A percentile compares a stretch with the other conserved stretches of the same genome.
Conservation (phyloP, 164 flowering plant species). For the Paratinospora sagittata region DNA sequence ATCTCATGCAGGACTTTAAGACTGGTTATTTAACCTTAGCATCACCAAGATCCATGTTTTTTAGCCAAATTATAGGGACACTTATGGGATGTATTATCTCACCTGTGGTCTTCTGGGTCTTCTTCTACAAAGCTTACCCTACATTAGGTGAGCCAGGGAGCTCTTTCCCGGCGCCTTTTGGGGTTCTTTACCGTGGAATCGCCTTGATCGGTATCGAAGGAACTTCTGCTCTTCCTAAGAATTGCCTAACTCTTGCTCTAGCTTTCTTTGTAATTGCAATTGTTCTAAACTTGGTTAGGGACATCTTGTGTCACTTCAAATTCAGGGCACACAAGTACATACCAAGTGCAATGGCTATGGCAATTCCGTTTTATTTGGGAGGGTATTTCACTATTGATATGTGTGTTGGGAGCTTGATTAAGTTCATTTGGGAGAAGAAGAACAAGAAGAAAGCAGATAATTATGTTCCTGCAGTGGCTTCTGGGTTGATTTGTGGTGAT, state of each 20-base stretch:
- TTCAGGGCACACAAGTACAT: slow-evolving; percentile 15
- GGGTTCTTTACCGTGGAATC: slow-evolving; percentile 26
- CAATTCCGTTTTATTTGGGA: slow-evolving; percentile 33
- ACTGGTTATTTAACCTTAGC: slow-evolving; percentile 32
- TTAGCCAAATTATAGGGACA: slow-evolving; percentile 30
- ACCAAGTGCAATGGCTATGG: slow-evolving; percentile 34
- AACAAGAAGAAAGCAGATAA: slow-evolving; percentile 22
- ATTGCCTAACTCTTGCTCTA: slow-evolving; percentile 22
- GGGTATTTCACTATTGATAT: slow-evolving; percentile 32
- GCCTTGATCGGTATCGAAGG: slow-evolving; percentile 32
- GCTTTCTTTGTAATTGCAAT: slow-evolving; percentile 14
- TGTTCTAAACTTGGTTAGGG: slow-evolving; percentile 10
- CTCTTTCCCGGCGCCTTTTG: slow-evolving; percentile 29
- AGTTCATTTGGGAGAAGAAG: slow-evolving; percentile 19
- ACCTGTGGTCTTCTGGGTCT: slow-evolving; percentile 30
- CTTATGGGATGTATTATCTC: slow-evolving; percentile 27
- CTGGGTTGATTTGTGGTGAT: slow-evolving; percentile 35
- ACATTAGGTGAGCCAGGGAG: slow-evolving; percentile 13
- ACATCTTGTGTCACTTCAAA: slow-evolving; percentile 1
- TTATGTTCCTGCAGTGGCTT: slow-evolving; percentile 28
- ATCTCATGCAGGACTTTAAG: slow-evolving; percentile 40
- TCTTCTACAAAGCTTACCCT: slow-evolving; percentile 30
- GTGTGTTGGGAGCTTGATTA: slow-evolving; percentile 32
- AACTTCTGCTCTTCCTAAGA: slow-evolving; percentile 25
- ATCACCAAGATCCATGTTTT: slow-evolving; percentile 34